These are phyloP conservation scores for Trypanosoma avium DNA, from an alignment of 208 protist species.

Conservation along the genomic window DNA sequence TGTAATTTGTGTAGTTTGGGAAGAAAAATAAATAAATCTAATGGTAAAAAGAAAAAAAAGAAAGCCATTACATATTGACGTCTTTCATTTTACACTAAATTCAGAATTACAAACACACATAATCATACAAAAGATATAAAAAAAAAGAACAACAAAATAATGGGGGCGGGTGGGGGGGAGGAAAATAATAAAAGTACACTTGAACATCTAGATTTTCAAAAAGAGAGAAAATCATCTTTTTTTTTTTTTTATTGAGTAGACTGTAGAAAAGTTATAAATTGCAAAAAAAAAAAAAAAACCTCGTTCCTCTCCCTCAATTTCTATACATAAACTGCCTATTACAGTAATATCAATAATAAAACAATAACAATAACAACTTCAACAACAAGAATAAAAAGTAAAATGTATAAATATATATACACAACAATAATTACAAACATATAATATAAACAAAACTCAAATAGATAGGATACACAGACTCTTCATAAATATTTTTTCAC, in stretches of 20 bases:
- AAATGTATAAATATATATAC: too few species aligned
- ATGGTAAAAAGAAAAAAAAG: not conserved
- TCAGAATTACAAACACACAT: not conserved
- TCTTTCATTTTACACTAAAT: conserved; percentile 14
- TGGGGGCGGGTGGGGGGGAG: too few species aligned
- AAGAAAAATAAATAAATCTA: conserved; percentile 7
- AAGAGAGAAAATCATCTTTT: conserved; percentile 5
- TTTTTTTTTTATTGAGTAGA: not conserved
- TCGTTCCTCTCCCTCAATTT: not conserved
- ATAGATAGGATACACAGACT: not conserved
- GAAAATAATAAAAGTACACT: too few species aligned
- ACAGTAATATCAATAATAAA: too few species aligned
- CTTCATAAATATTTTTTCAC: not conserved
- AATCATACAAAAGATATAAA: not conserved
- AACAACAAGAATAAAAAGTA: too few species aligned
- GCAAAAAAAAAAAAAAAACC: not conserved
- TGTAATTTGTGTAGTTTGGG: too few species aligned
- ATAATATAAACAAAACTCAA: not conserved
- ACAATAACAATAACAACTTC: too few species aligned
- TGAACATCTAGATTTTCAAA: too few species aligned
- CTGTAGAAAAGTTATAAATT: not conserved
- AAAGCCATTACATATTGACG: not conserved
- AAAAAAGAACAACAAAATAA: too few species aligned
- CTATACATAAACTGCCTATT: not conserved
- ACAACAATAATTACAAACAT: conserved; percentile 5